Conservation (phyloP, 2,329 filamentous ascomycete genomes). For the Monilinia polystroma region DNA sequence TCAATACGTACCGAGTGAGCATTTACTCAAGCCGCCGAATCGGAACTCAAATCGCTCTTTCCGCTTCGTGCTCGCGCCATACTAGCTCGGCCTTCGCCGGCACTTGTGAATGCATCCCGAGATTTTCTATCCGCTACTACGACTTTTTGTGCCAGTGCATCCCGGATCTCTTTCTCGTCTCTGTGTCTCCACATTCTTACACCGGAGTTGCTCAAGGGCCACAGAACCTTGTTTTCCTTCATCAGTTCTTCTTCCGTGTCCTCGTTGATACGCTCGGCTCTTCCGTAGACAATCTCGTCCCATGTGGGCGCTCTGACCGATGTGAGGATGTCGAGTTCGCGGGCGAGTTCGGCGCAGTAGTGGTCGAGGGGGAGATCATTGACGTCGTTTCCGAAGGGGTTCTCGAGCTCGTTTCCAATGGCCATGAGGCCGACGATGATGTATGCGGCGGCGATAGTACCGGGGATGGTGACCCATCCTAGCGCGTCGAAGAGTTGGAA, state of each 20-base stretch:
- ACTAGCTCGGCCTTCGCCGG: neutral
- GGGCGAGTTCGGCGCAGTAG: constrained; percentile 72
- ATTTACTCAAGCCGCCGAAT: neutral
- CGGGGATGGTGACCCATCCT: constrained; percentile 74
- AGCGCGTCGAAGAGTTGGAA: constrained; percentile 72
- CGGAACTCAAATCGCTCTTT: constrained; percentile 12
- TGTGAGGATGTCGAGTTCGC: constrained; percentile 69
- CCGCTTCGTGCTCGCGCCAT: neutral
- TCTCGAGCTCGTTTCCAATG: constrained; percentile 81
- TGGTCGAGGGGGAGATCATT: constrained; percentile 76
- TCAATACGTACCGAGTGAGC: neutral
- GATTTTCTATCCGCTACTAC: constrained; percentile 26
- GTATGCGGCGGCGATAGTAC: constrained; percentile 69
- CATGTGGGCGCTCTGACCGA: constrained; percentile 30
- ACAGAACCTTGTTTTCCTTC: constrained; percentile 40
- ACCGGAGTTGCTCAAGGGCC: constrained; percentile 44
- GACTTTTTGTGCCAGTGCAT: constrained; percentile 38
- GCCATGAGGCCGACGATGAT: constrained; percentile 76
- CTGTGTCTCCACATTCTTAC: constrained; percentile 47
- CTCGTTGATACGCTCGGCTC: constrained; percentile 2
- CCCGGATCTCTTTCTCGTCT: constrained; percentile 46
- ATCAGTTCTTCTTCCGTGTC: constrained; percentile 8
- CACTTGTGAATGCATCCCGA: constrained; percentile 3
- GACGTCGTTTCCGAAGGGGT: constrained; percentile 80
- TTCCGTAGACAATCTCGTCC: constrained; percentile 28